These are phyloP conservation scores for Suhomyces yuchorum DNA, from an alignment of 1,139 yeast genomes.

Conservation along the genomic window DNA sequence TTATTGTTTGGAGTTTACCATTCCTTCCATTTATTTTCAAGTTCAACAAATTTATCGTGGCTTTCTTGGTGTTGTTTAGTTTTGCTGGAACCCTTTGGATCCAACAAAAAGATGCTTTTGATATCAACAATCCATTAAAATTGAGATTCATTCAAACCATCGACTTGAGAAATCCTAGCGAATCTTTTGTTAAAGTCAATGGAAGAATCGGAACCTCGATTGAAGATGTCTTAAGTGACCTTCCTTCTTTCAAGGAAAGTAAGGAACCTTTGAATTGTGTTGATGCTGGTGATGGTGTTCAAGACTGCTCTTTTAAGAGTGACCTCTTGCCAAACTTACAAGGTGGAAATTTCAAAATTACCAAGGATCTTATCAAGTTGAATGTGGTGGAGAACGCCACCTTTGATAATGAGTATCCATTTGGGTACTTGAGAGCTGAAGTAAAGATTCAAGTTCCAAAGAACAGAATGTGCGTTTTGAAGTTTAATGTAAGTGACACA, in stretches of 20 bases:
- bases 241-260: conserved; percentile 61
- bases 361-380: conserved; percentile 40
- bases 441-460: conserved; percentile 58
- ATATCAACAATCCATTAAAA: conserved; percentile 63
- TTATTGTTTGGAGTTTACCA: conserved; percentile 53
- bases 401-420: conserved; percentile 48
- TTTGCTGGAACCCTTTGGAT: conserved; percentile 41
- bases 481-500: conserved; percentile 49
- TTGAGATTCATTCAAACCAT: conserved; percentile 65
- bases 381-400: conserved; percentile 54
- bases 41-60: conserved; percentile 54
- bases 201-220: conserved; percentile 54
- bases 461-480: conserved; percentile 63
- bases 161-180: conserved; percentile 37
- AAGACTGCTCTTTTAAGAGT: conserved; percentile 55
- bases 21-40: conserved; percentile 73
- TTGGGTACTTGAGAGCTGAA: conserved; percentile 69
- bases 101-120: conserved; percentile 53
- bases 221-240: conserved; percentile 47
- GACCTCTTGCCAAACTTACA: conserved; percentile 53
- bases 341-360: conserved; percentile 8
- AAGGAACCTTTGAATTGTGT: conserved; percentile 36
- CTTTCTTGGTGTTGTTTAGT: conserved; percentile 37
- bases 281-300: conserved; percentile 45
- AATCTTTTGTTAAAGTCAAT: conserved; percentile 46